phyloP scores from a whole-genome alignment of 1,139 yeast species.

The Saccharomyces uvarum region DNA sequence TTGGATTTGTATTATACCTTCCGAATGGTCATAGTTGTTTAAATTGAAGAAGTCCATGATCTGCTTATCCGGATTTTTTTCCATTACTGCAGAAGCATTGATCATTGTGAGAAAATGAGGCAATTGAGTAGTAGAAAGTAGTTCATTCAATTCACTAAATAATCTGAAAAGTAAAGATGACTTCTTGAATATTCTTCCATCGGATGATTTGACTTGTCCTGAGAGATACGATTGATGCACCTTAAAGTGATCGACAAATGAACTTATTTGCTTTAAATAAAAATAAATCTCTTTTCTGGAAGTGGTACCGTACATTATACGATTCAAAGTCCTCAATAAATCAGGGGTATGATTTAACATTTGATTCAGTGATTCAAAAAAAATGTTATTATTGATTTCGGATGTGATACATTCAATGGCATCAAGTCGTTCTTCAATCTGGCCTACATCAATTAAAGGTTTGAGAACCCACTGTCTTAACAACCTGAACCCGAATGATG shows the following conservation, averaged over 20 bases:
- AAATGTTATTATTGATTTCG: slow-evolving; percentile 37
- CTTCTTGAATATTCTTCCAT: slow-evolving; percentile 20
- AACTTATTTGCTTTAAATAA: slow-evolving; percentile 46
- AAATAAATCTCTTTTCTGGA: slow-evolving; percentile 59
- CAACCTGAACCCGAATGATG: slow-evolving; percentile 65
- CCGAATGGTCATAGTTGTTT: slow-evolving; percentile 35
- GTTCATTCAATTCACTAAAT: slow-evolving; percentile 27
- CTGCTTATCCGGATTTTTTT: slow-evolving; percentile 41
- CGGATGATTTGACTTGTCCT: slow-evolving; percentile 14
- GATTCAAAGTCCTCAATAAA: slow-evolving; percentile 57
- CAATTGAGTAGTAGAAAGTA: slow-evolving; percentile 15
- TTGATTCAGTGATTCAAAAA: slow-evolving; percentile 47
- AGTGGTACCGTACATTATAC: slow-evolving; percentile 60
- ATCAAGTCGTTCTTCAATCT: slow-evolving; percentile 44
- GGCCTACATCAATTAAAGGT: slow-evolving; percentile 48
- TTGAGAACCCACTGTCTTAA: slow-evolving; percentile 64
- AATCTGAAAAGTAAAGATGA: slow-evolving; percentile 31
- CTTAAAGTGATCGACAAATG: slow-evolving; percentile 28
- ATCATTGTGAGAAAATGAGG: slow-evolving; percentile 44
- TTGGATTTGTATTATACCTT: slow-evolving; percentile 37
- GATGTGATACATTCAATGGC: slow-evolving; percentile 54
- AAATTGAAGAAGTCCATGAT: slow-evolving; percentile 48
- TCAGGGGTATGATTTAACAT: slow-evolving; percentile 50
- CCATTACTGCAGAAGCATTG: slow-evolving; percentile 50
- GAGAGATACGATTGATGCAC: slow-evolving; percentile 29